Percentiles rank a stretch among this genome's conserved stretches.
Conservation (phyloP, 2,329 filamentous ascomycete species). For the Geoglossum cookeanum region DNA sequence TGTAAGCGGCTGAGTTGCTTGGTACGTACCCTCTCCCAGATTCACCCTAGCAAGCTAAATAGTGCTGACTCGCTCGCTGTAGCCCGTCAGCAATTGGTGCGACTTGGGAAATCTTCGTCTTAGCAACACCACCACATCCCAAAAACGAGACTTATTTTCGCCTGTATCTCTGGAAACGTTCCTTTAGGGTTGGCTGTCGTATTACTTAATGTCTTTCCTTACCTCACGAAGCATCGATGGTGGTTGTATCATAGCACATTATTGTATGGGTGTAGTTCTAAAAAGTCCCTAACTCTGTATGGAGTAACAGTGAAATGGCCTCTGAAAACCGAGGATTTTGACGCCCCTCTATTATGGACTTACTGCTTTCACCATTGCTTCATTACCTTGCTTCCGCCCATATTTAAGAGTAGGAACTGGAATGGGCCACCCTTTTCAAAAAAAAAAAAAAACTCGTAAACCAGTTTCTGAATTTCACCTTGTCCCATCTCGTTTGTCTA, state of each 20-base stretch:
- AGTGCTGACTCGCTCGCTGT: conserved; percentile 11
- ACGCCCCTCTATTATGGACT: too few relatives aligned
- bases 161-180: not conserved
- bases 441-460: too few relatives aligned
- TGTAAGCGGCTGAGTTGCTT: conserved; percentile 91
- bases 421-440: too few relatives aligned
- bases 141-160: conserved; percentile 5
- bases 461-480: too few relatives aligned
- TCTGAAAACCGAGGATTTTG: too few relatives aligned
- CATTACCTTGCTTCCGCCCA: too few relatives aligned
- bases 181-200: not conserved
- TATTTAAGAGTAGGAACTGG: too few relatives aligned
- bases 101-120: conserved; percentile 27
- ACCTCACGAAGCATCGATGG: not conserved
- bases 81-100: conserved; percentile 52
- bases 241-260: not conserved
- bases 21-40: conserved; percentile 36
- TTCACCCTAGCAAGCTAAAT: conserved; percentile 3
- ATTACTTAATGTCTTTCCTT: not conserved
- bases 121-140: conserved; percentile 7
- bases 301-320: too few relatives aligned
- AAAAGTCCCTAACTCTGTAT: not conserved
- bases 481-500: too few relatives aligned
- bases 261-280: not conserved
- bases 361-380: too few relatives aligned